These are phyloP conservation scores for Inosperma sp. DNA, from an alignment of 768 basidiomycete genomes.

Conservation along the genomic window DNA sequence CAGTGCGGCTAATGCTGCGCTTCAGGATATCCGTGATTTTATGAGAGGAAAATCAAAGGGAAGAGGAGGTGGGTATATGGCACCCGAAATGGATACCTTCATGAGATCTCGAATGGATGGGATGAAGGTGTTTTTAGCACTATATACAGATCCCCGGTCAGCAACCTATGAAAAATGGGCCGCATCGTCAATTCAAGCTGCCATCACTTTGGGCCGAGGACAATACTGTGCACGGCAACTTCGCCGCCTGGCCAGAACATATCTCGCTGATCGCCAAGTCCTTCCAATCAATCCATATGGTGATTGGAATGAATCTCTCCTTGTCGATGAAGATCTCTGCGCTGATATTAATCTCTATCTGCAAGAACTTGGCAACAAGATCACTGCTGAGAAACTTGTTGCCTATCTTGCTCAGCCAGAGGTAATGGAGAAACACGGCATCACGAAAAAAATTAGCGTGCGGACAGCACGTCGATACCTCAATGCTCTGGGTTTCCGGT, in stretches of 20 bases:
- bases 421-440: conserved; percentile 10
- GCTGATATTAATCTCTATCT: conserved; percentile 24
- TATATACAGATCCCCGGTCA: conserved; percentile 16
- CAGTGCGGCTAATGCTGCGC: background rate
- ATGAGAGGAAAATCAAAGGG: background rate
- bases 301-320: conserved; percentile 25
- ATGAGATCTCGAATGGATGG: conserved; percentile 16
- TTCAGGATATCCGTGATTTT: background rate
- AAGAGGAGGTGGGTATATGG: conserved; percentile 15
- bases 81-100: conserved; percentile 16
- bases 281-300: conserved; percentile 29
- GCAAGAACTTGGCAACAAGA: conserved; percentile 23
- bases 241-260: conserved; percentile 15
- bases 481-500: conserved; percentile 17
- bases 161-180: conserved; percentile 20
- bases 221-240: conserved; percentile 16
- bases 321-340: conserved; percentile 30
- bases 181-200: conserved; percentile 20
- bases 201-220: conserved; percentile 16
- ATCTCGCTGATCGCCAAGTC: conserved; percentile 16
- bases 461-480: conserved; percentile 25
- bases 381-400: conserved; percentile 22
- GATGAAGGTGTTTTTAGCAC: conserved; percentile 16
- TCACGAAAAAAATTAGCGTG: conserved; percentile 18
- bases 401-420: conserved; percentile 19